These are phyloP conservation scores for Leccinellum albellum DNA, from an alignment of 768 basidiomycete genomes.

Conservation along the genomic window DNA sequence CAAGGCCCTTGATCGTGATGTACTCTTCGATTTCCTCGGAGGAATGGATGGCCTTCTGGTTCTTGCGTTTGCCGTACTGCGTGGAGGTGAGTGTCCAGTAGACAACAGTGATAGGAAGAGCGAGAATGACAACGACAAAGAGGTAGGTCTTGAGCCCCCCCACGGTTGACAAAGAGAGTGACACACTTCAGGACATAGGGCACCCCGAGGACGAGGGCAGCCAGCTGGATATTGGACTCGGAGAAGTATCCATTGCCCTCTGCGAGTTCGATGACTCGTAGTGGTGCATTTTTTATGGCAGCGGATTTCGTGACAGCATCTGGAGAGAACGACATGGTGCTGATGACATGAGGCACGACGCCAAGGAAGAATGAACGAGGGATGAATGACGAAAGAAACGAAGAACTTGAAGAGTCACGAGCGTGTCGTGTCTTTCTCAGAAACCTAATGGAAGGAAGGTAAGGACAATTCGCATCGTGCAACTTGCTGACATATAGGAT, in stretches of 20 bases:
- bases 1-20: conserved; percentile 83
- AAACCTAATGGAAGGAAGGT: background rate
- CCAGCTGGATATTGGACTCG: conserved; percentile 69
- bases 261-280: conserved; percentile 58
- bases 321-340: conserved; percentile 41
- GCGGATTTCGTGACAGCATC: conserved; percentile 65
- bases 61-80: conserved; percentile 67
- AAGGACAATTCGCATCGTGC: too few species aligned
- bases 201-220: conserved; percentile 71
- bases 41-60: conserved; percentile 82
- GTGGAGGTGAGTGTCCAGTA: conserved; percentile 91
- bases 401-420: background rate
- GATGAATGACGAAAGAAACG: background rate
- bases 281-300: conserved; percentile 81
- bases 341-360: conserved; percentile 5
- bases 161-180: conserved; percentile 72
- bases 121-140: conserved; percentile 71
- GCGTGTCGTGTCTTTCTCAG: conserved; percentile 16
- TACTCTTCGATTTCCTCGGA: conserved; percentile 86
- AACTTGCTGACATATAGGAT: too few species aligned
- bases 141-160: conserved; percentile 85
- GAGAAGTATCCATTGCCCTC: conserved; percentile 83
- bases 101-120: conserved; percentile 69
- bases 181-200: conserved; percentile 83
- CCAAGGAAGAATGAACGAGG: background rate